phyloP scores from a whole-genome alignment of 2,329 filamentous ascomycete species.

The Colletotrichum echinochloae region DNA sequence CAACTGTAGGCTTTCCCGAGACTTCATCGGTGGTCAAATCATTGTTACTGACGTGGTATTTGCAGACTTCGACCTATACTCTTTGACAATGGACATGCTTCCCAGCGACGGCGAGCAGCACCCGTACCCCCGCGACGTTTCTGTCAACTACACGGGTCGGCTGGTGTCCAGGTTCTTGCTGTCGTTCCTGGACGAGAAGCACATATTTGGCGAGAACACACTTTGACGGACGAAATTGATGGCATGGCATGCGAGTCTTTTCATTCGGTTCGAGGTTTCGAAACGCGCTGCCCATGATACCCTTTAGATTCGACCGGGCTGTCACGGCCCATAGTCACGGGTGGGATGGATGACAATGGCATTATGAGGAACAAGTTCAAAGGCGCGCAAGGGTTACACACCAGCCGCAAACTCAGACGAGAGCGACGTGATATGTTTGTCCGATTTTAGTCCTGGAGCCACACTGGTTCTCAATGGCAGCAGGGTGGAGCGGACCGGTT shows the following conservation, averaged over 20 bases:
- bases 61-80: conserved; percentile 56
- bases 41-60: background rate
- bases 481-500: conserved; percentile 77
- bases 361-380: background rate
- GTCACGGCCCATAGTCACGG: background rate
- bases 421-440: conserved; percentile 60
- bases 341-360: background rate
- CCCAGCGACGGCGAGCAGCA: conserved; percentile 56
- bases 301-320: background rate
- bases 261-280: background rate
- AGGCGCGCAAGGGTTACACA: background rate
- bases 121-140: conserved; percentile 60
- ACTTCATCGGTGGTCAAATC: background rate
- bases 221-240: background rate
- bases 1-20: conserved; percentile 55
- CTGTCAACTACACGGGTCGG: conserved; percentile 64
- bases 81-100: conserved; percentile 60
- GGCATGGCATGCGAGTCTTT: background rate
- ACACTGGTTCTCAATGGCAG: conserved; percentile 65
- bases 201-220: conserved; percentile 55
- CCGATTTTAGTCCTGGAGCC: conserved; percentile 73
- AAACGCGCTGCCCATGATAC: conserved; percentile 5
- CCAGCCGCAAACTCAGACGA: background rate
- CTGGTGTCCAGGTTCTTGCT: conserved; percentile 66
- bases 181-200: conserved; percentile 64